Evolutionary conservation across 768 basidiomycete genomes (phyloP).

Genomic region (Naganishia antarctica): DNA sequence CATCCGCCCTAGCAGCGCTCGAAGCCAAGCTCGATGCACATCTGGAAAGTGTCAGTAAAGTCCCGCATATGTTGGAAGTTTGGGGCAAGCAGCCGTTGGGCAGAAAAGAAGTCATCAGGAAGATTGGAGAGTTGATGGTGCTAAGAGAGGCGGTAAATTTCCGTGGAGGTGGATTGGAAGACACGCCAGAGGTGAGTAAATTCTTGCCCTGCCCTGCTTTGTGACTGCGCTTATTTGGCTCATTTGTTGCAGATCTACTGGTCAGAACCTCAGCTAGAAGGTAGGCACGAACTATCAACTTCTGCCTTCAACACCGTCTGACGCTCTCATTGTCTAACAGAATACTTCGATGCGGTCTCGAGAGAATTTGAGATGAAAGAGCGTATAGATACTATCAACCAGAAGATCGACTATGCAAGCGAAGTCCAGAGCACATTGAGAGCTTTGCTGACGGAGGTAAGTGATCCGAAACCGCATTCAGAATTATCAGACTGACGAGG

Average conservation of each 20-base stretch:
- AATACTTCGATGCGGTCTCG: slow-evolving; percentile 77
- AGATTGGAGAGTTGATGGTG: slow-evolving; percentile 83
- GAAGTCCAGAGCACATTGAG: slow-evolving; percentile 81
- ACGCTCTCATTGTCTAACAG: no score
- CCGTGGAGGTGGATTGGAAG: slow-evolving; percentile 46
- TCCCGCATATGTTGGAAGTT: slow-evolving; percentile 69
- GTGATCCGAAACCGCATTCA: no score
- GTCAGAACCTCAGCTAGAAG: slow-evolving; percentile 85
- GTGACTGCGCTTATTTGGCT: neutral
- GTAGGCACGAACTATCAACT: no score
- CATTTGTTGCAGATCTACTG: slow-evolving; percentile 69
- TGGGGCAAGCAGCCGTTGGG: slow-evolving; percentile 80
- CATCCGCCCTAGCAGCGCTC: slow-evolving; percentile 78
- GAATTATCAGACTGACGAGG: no score
- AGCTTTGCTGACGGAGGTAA: slow-evolving; percentile 79
- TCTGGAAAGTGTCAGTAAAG: slow-evolving; percentile 70
- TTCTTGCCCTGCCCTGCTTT: no score
- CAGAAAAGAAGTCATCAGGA: slow-evolving; percentile 77
- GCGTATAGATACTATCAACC: slow-evolving; percentile 75
- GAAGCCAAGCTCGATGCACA: slow-evolving; percentile 79
- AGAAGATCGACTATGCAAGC: slow-evolving; percentile 63
- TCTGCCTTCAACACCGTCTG: neutral
- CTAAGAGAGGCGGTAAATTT: slow-evolving; percentile 89
- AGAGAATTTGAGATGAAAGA: slow-evolving; percentile 79
- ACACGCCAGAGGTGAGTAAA: slow-evolving; percentile 46